phyloP scores from a whole-genome alignment of 129 eudicot genomes.

The Arctium lappa region DNA sequence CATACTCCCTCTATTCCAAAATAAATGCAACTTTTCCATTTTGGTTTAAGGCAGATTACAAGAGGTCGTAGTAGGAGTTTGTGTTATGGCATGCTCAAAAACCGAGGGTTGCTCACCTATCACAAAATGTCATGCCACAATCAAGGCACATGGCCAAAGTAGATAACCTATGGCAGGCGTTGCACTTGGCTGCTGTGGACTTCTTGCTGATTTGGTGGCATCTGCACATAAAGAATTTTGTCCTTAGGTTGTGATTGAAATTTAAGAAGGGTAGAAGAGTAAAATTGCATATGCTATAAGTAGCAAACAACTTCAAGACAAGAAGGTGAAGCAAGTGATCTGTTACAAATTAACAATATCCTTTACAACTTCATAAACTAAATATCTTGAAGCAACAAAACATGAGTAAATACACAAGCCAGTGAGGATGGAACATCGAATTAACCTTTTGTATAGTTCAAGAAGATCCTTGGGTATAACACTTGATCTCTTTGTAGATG shows the following conservation, averaged over 20 bases:
- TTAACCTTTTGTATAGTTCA: conserved; percentile 74
- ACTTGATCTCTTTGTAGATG: conserved; percentile 37
- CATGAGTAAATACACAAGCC: not conserved
- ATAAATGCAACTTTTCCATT: not conserved
- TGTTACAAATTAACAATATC: too few relatives aligned
- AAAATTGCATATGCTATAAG: too few relatives aligned
- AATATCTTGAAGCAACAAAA: conserved; percentile 1
- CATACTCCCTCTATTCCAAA: too few relatives aligned
- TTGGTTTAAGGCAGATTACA: too few relatives aligned
- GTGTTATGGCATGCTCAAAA: not conserved
- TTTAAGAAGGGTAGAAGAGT: too few relatives aligned
- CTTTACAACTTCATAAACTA: too few relatives aligned
- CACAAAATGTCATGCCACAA: conserved; percentile 67
- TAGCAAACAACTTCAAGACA: too few relatives aligned
- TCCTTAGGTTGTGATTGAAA: too few relatives aligned
- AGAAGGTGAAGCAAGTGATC: not conserved
- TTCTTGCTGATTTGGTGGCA: conserved; percentile 70
- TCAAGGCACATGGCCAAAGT: conserved; percentile 73
- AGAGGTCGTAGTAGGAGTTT: too few relatives aligned
- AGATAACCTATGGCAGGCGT: conserved; percentile 52
- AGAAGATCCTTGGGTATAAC: conserved; percentile 64
- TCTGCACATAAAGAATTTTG: conserved; percentile 39
- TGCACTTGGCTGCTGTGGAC: conserved; percentile 53
- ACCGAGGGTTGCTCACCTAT: conserved; percentile 45
- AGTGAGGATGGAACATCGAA: not conserved